A percentile compares a stretch with the other conserved stretches of the same genome.
These are phyloP conservation scores for Pyrenophora tritici-repentis DNA, from an alignment of 2,329 filamentous ascomycete genomes.

Conservation along the genomic window DNA sequence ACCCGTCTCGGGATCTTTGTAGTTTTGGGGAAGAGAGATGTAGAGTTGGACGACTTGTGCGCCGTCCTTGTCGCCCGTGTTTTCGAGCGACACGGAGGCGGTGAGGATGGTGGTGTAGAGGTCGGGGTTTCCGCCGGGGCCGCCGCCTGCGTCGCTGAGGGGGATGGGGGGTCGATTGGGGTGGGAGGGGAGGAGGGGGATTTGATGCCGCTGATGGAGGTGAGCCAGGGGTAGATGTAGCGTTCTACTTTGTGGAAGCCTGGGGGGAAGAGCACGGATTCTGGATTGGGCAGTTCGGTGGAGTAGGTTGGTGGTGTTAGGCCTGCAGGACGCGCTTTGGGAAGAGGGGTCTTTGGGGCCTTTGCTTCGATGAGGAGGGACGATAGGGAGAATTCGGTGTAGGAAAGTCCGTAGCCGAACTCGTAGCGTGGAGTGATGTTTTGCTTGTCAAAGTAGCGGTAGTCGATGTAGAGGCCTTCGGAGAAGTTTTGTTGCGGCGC, in stretches of 20 bases:
- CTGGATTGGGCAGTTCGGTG: slow-evolving; percentile 58
- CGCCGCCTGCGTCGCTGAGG: slow-evolving; percentile 69
- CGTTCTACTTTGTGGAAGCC: slow-evolving; percentile 67
- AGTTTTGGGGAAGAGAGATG: slow-evolving; percentile 53
- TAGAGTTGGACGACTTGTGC: slow-evolving; percentile 64
- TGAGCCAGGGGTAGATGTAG: slow-evolving; percentile 75
- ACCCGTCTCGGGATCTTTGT: slow-evolving; percentile 49
- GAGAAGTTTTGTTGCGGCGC: slow-evolving; percentile 81
- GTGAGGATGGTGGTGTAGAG: slow-evolving; percentile 63
- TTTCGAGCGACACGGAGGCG: slow-evolving; percentile 61
- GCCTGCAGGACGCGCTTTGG: slow-evolving; percentile 42
- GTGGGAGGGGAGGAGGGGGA: slow-evolving; percentile 53
- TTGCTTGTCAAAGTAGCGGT: slow-evolving; percentile 83
- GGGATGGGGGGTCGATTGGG: slow-evolving; percentile 58
- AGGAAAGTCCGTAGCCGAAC: slow-evolving; percentile 85
- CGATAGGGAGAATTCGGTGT: slow-evolving; percentile 72
- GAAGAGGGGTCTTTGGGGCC: slow-evolving; percentile 52
- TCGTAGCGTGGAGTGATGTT: slow-evolving; percentile 77
- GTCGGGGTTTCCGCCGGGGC: slow-evolving; percentile 69
- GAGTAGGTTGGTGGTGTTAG: slow-evolving; percentile 54
- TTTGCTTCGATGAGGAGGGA: slow-evolving; percentile 53
- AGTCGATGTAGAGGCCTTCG: slow-evolving; percentile 86
- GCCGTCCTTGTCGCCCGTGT: slow-evolving; percentile 63
- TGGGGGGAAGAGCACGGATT: slow-evolving; percentile 64
- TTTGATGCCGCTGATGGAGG: slow-evolving; percentile 56